Percentiles rank a stretch among this genome's conserved stretches.
Evolutionary conservation across 2,329 filamentous ascomycete species (phyloP).

Genomic region (Microsporum canis): DNA sequence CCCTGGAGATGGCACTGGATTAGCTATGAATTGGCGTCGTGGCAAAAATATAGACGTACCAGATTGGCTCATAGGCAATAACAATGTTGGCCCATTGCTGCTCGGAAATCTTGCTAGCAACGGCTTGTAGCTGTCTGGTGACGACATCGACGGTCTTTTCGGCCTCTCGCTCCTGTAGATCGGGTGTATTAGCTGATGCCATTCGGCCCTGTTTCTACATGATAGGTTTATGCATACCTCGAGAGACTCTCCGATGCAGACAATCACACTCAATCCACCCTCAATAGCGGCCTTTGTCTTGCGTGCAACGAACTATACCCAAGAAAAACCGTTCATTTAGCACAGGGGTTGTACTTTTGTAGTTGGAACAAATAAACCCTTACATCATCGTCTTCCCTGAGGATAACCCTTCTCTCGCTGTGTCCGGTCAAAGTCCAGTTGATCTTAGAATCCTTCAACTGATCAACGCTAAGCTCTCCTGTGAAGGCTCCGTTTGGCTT

Average conservation of each 20-base stretch:
- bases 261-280: conserved; percentile 78
- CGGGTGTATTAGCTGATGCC: neutral
- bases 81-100: conserved; percentile 90
- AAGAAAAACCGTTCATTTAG: conserved; percentile 4
- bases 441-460: conserved; percentile 81
- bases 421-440: conserved; percentile 88
- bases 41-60: conserved; percentile 42
- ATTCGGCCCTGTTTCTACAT: neutral
- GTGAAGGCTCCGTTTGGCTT: conserved; percentile 96
- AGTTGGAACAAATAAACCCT: conserved; percentile 11
- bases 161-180: conserved; percentile 60
- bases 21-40: neutral
- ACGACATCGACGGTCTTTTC: conserved; percentile 63
- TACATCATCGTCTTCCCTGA: conserved; percentile 69
- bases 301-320: conserved; percentile 57
- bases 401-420: conserved; percentile 83
- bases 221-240: conserved; percentile 40
- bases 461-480: conserved; percentile 84
- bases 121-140: conserved; percentile 72
- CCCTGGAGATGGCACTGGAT: conserved; percentile 31
- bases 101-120: conserved; percentile 53
- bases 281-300: conserved; percentile 93
- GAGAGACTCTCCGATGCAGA: conserved; percentile 93
- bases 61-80: conserved; percentile 97
- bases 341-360: neutral